A percentile compares a stretch with the other conserved stretches of the same genome.
These are phyloP conservation scores for Thielaviopsis ethacetica DNA, from an alignment of 2,329 filamentous ascomycete genomes.

Conservation along the genomic window DNA sequence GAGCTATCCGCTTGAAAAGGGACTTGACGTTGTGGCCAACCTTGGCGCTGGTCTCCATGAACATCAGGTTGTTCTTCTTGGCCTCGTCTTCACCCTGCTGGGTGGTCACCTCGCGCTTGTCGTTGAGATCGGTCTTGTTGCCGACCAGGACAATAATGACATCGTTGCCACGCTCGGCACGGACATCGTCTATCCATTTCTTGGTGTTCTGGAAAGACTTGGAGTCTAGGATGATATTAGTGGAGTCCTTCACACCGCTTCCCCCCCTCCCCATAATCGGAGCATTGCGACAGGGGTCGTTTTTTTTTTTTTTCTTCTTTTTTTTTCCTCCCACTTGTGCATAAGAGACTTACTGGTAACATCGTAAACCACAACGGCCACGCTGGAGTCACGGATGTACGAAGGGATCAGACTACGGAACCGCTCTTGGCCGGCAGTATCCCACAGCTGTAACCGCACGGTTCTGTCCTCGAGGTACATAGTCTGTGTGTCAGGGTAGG, in stretches of 20 bases:
- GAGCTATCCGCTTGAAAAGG: slow-evolving; percentile 93
- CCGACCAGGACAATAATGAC: slow-evolving; percentile 97
- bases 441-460: slow-evolving; percentile 93
- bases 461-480: slow-evolving; percentile 99
- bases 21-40: slow-evolving; percentile 96
- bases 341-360: slow-evolving; percentile 54
- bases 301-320: slow-evolving; percentile 1
- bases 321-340: not conserved
- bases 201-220: slow-evolving; percentile 98
- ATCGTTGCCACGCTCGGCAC: slow-evolving; percentile 91
- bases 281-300: not conserved
- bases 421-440: slow-evolving; percentile 92
- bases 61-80: slow-evolving; percentile 96
- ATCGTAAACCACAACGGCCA: slow-evolving; percentile 97
- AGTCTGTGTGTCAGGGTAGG: slow-evolving; percentile 37
- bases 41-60: slow-evolving; percentile 97
- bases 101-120: slow-evolving; percentile 94
- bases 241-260: not conserved
- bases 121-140: slow-evolving; percentile 98
- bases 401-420: slow-evolving; percentile 95
- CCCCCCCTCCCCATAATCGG: not conserved
- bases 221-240: slow-evolving; percentile 37
- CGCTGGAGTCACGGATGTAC: slow-evolving; percentile 95
- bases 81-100: slow-evolving; percentile 95
- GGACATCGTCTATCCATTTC: slow-evolving; percentile 98